Conservation (phyloP, 768 basidiomycete genomes). For the Tulasnella sp. region DNA sequence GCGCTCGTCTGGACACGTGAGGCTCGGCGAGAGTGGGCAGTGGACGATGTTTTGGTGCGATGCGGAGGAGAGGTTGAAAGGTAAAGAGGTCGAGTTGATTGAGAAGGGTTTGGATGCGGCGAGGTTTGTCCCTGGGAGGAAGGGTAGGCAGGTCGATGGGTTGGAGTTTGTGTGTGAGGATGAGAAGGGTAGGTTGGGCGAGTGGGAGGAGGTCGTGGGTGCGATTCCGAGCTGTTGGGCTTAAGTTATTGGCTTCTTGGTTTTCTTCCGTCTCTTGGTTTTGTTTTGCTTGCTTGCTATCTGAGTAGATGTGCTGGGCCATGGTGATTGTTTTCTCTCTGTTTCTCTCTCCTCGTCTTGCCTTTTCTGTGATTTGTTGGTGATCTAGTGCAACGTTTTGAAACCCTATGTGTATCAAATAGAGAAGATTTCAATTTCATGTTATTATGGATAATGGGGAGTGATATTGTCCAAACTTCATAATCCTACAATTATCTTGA, state of each 20-base stretch:
- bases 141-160: constrained; percentile 30
- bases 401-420: no score
- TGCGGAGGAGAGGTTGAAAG: constrained; percentile 71
- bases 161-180: constrained; percentile 61
- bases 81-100: constrained; percentile 18
- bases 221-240: constrained; percentile 71
- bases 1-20: constrained; percentile 79
- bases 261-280: no score
- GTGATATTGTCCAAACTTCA: no score
- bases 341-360: no score
- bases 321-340: background rate
- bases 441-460: no score
- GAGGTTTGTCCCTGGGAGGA: constrained; percentile 46
- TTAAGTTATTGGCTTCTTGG: constrained; percentile 16
- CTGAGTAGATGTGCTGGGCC: no score
- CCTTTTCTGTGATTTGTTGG: no score
- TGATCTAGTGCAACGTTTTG: no score
- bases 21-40: constrained; percentile 42
- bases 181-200: constrained; percentile 57
- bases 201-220: constrained; percentile 57
- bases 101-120: constrained; percentile 32
- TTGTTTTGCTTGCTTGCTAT: no score
- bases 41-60: constrained; percentile 99
- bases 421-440: no score
- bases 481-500: no score